Evolutionary conservation across 2,329 filamentous ascomycete species (phyloP).

Genomic region (Fusarium sp.): DNA sequence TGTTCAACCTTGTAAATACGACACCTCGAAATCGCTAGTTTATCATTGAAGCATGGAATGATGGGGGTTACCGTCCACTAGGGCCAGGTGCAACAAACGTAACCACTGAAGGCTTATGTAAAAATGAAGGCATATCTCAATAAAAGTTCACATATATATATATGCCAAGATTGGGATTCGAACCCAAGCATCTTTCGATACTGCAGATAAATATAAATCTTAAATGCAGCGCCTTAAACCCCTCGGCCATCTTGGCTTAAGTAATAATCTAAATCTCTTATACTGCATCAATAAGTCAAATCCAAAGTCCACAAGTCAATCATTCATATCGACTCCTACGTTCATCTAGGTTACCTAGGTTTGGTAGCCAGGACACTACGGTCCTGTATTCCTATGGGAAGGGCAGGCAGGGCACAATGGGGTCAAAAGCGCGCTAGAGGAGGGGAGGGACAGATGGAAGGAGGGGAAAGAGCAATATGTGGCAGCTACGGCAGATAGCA

Average conservation of each 20-base stretch:
- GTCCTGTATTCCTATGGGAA: not conserved
- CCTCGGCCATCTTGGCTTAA: not conserved
- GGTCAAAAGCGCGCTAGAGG: constrained; percentile 1
- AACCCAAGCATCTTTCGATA: not conserved
- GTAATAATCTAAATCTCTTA: not conserved
- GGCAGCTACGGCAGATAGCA: not conserved
- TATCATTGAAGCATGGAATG: too few relatives aligned
- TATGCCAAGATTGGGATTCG: not conserved
- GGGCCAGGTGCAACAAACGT: too few relatives aligned
- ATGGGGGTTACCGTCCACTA: too few relatives aligned
- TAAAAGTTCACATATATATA: too few relatives aligned
- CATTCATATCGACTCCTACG: not conserved
- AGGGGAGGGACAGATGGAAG: not conserved
- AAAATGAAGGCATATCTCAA: not conserved
- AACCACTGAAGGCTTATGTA: not conserved
- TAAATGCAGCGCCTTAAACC: not conserved
- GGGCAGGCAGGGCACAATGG: not conserved
- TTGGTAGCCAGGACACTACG: too few relatives aligned
- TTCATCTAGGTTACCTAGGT: too few relatives aligned
- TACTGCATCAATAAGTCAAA: not conserved
- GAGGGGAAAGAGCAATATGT: not conserved
- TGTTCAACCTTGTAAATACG: too few relatives aligned
- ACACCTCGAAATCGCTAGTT: too few relatives aligned
- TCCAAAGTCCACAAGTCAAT: not conserved
- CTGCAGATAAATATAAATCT: not conserved